These are phyloP conservation scores for Pestalotiopsis sp. DNA, from an alignment of 2,329 filamentous ascomycete genomes.

Conservation along the genomic window DNA sequence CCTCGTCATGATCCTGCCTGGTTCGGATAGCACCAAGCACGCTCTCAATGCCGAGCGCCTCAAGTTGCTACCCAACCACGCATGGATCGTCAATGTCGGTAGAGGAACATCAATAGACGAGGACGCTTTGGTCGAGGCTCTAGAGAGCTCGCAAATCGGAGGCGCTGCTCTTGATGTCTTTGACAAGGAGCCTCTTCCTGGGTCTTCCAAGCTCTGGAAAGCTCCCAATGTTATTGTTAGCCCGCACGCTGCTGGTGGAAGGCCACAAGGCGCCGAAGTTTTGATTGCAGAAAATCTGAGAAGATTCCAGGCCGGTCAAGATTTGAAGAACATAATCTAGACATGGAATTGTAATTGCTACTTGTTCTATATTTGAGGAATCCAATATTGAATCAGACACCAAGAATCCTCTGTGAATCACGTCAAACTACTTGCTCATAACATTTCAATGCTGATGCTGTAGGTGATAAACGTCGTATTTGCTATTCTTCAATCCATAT, in stretches of 20 bases:
- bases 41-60: conserved; percentile 57
- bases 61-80: conserved; percentile 56
- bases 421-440: too few species aligned
- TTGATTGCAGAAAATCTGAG: conserved; percentile 64
- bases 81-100: conserved; percentile 56
- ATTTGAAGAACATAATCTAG: conserved; percentile 55
- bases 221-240: conserved; percentile 55
- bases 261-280: conserved; percentile 61
- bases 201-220: conserved; percentile 47
- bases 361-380: too few species aligned
- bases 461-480: too few species aligned
- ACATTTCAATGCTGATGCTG: too few species aligned
- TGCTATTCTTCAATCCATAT: too few species aligned
- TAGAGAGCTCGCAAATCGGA: conserved; percentile 44
- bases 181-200: conserved; percentile 35
- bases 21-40: conserved; percentile 55
- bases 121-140: conserved; percentile 47
- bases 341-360: not conserved
- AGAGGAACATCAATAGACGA: conserved; percentile 52
- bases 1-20: conserved; percentile 68
- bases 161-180: conserved; percentile 54
- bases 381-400: too few species aligned
- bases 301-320: conserved; percentile 59
- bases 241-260: conserved; percentile 60
- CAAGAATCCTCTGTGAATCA: too few species aligned